phyloP scores from a whole-genome alignment of 352 stramenopile genomes.

The Phytophthora cajani region DNA sequence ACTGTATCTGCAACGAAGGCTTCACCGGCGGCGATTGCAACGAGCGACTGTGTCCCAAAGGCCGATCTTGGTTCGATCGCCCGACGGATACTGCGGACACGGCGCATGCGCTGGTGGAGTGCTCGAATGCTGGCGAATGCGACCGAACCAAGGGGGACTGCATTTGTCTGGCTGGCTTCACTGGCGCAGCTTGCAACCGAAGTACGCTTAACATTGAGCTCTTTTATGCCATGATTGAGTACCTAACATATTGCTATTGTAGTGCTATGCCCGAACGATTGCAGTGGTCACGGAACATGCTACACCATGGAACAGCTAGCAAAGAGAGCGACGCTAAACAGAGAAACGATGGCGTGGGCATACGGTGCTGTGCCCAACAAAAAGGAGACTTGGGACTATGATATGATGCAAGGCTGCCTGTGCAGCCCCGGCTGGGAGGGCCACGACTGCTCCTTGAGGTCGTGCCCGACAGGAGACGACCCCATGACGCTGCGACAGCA shows the following conservation, averaged over 20 bases:
- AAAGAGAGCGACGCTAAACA: conserved; percentile 56
- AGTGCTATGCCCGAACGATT: conserved; percentile 76
- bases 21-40: conserved; percentile 79
- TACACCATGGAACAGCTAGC: conserved; percentile 82
- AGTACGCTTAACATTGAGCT: conserved; percentile 29
- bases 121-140: conserved; percentile 75
- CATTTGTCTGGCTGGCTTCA: conserved; percentile 67
- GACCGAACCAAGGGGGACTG: conserved; percentile 78
- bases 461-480: conserved; percentile 91
- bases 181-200: conserved; percentile 75
- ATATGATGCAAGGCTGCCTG: conserved; percentile 85
- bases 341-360: conserved; percentile 57
- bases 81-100: conserved; percentile 49
- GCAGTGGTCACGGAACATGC: conserved; percentile 85
- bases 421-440: conserved; percentile 90
- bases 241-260: not conserved
- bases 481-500: conserved; percentile 74
- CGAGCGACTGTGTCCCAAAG: conserved; percentile 68
- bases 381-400: conserved; percentile 91
- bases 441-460: conserved; percentile 88
- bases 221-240: not conserved
- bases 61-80: conserved; percentile 75
- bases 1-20: conserved; percentile 83
- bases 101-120: conserved; percentile 68
- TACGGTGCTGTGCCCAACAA: conserved; percentile 83